phyloP scores from a whole-genome alignment of 1,284 basidiomycete species.

The Fomitopsis schrenkii region DNA sequence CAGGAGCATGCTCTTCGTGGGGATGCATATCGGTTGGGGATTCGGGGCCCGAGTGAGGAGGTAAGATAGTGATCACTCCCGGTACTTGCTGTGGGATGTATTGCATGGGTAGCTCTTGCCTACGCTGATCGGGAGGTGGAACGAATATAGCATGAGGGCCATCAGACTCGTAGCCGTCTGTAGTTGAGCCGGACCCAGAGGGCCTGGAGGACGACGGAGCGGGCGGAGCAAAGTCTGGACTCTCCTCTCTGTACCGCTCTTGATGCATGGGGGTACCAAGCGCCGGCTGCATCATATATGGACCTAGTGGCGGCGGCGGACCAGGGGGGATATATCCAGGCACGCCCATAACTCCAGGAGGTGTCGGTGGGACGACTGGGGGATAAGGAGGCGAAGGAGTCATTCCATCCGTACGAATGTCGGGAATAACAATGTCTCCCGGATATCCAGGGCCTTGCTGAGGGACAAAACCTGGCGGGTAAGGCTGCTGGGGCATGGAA shows the following conservation, averaged over 20 bases:
- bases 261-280: no score
- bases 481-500: conserved; percentile 2
- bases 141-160: not conserved
- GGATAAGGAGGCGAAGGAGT: not conserved
- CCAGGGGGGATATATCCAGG: not conserved
- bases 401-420: not conserved
- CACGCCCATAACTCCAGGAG: not conserved
- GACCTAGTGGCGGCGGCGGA: not conserved
- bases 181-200: not conserved
- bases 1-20: not conserved
- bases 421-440: conserved; percentile 24
- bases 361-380: conserved; percentile 16
- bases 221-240: no score
- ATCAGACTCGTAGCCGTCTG: not conserved
- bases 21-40: not conserved
- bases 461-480: conserved; percentile 30
- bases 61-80: not conserved
- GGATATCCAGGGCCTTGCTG: conserved; percentile 1
- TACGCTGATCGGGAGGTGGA: not conserved
- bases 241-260: no score
- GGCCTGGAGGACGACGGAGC: not conserved
- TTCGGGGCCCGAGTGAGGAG: not conserved
- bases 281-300: not conserved
- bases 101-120: not conserved
- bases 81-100: not conserved